phyloP scores from a whole-genome alignment of 2,329 filamentous ascomycete genomes.

The Cercospora berteroae region DNA sequence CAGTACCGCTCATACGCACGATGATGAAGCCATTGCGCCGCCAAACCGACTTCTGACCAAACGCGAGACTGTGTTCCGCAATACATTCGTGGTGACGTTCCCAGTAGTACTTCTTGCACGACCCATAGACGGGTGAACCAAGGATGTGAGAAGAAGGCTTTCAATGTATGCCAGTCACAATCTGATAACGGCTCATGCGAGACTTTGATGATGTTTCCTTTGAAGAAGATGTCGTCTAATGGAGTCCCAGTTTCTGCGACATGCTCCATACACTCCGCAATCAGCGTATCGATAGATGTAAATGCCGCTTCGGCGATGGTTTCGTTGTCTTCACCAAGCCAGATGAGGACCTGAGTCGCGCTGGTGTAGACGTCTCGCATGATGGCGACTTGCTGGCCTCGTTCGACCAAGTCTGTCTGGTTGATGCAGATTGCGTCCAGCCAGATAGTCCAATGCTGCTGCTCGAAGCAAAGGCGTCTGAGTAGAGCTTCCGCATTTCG shows the following conservation, averaged over 20 bases:
- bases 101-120: conserved; percentile 15
- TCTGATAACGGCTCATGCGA: not conserved
- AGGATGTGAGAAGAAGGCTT: not conserved
- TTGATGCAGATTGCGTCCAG: conserved; percentile 24
- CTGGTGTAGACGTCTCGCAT: conserved; percentile 16
- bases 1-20: not conserved
- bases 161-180: not conserved
- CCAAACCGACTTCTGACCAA: conserved; percentile 9
- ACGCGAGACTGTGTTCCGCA: not conserved
- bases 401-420: conserved; percentile 13
- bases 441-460: conserved; percentile 12
- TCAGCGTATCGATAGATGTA: not conserved
- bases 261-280: conserved; percentile 6
- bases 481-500: conserved; percentile 4
- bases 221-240: not conserved
- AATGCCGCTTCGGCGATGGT: not conserved
- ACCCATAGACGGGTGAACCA: conserved; percentile 13
- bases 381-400: conserved; percentile 17
- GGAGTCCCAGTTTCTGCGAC: not conserved
- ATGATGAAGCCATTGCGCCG: conserved; percentile 11
- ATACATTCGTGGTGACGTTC: not conserved
- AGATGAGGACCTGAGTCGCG: conserved; percentile 11
- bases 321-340: conserved; percentile 13
- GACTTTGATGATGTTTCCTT: not conserved
- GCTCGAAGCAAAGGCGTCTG: conserved; percentile 1